A percentile compares a stretch with the other conserved stretches of the same genome.
phyloP scores from a whole-genome alignment of 345 rosid genomes.

The Dipteronia sinensis region DNA sequence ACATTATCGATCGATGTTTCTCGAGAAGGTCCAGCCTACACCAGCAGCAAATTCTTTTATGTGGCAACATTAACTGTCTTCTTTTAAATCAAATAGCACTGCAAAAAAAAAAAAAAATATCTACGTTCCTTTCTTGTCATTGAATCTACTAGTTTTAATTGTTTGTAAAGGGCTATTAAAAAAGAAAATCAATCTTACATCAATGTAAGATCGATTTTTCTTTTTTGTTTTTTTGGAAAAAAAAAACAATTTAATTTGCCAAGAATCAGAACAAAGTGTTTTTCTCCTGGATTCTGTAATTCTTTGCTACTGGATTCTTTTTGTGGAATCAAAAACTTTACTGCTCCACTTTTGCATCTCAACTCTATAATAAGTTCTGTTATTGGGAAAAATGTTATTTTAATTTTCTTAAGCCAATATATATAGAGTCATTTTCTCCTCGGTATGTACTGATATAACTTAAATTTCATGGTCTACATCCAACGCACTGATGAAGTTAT shows the following conservation, averaged over 20 bases:
- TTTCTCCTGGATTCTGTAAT: background rate
- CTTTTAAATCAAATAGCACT: slow-evolving; percentile 7
- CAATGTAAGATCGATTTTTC: slow-evolving; percentile 1
- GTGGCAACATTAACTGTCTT: slow-evolving; percentile 10
- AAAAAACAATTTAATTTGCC: background rate
- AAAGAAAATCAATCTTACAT: background rate
- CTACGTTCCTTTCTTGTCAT: slow-evolving; percentile 15
- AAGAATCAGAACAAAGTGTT: slow-evolving; percentile 21
- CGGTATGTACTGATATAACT: too few species aligned
- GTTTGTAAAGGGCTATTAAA: background rate
- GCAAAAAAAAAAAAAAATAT: background rate
- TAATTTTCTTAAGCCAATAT: too few species aligned
- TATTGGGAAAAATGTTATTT: too few species aligned
- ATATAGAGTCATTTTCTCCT: too few species aligned
- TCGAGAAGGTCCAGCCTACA: slow-evolving; percentile 19
- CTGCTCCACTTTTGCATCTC: too few species aligned
- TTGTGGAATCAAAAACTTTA: too few species aligned
- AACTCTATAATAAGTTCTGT: too few species aligned
- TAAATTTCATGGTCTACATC: too few species aligned
- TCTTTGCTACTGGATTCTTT: too few species aligned
- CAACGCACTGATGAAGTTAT: too few species aligned
- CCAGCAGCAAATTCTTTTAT: slow-evolving; percentile 23
- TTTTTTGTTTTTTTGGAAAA: background rate
- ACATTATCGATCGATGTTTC: slow-evolving; percentile 21
- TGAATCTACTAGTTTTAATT: slow-evolving; percentile 14